Base-by-base conservation (phyloP, 164 flowering plant species). In the Saururus chinensis region DNA sequence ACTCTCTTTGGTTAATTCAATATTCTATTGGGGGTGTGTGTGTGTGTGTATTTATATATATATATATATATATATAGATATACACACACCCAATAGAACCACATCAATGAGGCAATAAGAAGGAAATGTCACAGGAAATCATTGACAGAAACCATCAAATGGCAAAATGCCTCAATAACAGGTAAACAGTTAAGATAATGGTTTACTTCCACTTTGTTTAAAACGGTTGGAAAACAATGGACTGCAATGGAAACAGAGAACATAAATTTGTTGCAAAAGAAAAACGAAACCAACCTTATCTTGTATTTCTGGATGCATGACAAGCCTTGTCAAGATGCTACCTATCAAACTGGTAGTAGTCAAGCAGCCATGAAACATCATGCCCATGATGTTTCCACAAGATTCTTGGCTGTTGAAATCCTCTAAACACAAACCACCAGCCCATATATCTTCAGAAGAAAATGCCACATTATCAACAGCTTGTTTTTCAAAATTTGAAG, bases 311-410 rank as follows among this genome's bases (percentile, higher is more conserved):
- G 77, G 81, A 67, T 85, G 80, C 62, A 68, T 72, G 22, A 61
- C 81, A 70, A 85, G 84, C 73, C 79, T 81, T 23, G 74, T 60
- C 66, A 81, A 71, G 52, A 85, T 63, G 68, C 69, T 78, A 24
- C 67, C 64, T 66, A 85, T 80, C 65, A 85, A 68, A 55, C 79
- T 75, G 16, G 81, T 74, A 53, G 76, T 75, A 17, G 87, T 72
- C 42, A 80, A 64, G 65, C 80, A 78, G 35, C 90, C 87, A 69
- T 85, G 87, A 71, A 80, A 82, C 84, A 82, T 81, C 60, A 85
- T 57, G 56, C 81, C 75, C 80, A 80, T 77, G 57, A 78, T 68
- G 61, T 79, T 75, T 19, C 78, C 87, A 73, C 73, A 80, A 25
- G 74, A 68, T 57, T 80, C 87, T 53, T 63, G 68, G 45, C 65